These are phyloP conservation scores for Babesia gibsoni DNA, from an alignment of 169 alveolate genomes.

Conservation along the genomic window DNA sequence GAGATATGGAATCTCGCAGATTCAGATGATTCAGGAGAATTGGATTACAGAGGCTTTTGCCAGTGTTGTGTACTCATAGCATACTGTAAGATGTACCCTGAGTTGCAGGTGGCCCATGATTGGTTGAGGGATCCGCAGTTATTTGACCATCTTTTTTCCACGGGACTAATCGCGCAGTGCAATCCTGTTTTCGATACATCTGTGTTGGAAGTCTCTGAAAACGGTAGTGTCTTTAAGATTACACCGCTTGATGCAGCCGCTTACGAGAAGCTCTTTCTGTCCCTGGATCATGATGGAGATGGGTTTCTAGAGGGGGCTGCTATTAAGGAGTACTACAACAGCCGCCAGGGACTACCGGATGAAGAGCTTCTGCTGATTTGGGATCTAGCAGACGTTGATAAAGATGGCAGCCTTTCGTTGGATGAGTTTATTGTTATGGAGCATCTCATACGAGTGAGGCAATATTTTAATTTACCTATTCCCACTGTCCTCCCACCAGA, in stretches of 20 bases:
- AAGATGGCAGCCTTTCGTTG: conserved; percentile 43
- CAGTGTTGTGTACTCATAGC: conserved; percentile 54
- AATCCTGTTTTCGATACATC: not conserved
- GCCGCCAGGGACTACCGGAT: conserved; percentile 15
- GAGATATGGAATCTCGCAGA: conserved; percentile 59
- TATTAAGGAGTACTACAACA: conserved; percentile 41
- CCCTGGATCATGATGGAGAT: conserved; percentile 32
- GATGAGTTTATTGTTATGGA: conserved; percentile 60
- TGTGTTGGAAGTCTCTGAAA: not conserved
- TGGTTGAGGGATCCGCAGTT: conserved; percentile 6
- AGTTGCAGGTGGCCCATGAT: not conserved
- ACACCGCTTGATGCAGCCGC: conserved; percentile 14
- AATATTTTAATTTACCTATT: not conserved
- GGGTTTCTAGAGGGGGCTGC: conserved; percentile 50
- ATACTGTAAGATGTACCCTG: conserved; percentile 12
- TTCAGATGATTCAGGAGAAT: conserved; percentile 30
- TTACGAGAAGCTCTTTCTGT: conserved; percentile 30
- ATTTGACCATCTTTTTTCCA: not conserved
- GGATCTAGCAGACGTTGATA: conserved; percentile 54
- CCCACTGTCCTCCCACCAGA: conserved; percentile 1
- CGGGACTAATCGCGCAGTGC: not conserved
- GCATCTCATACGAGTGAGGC: conserved; percentile 29
- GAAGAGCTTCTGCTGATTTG: conserved; percentile 53
- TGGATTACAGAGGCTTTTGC: conserved; percentile 52
- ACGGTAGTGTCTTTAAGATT: not conserved